Evolutionary conservation across 2,329 filamentous ascomycete species (phyloP).

Genomic region (Podosphaera xanthii): DNA sequence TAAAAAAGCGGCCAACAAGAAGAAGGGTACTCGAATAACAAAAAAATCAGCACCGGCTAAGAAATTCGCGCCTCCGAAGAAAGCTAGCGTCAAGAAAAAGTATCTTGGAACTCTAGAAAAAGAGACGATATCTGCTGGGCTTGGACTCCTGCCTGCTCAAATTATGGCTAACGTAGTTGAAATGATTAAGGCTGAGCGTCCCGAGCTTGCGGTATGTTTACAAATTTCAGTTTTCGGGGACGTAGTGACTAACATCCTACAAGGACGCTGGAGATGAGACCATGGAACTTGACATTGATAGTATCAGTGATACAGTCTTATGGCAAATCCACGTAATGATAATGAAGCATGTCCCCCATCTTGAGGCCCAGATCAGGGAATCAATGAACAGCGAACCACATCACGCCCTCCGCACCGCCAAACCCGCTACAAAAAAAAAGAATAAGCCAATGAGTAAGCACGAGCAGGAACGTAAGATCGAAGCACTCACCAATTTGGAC

Average conservation of each 20-base stretch:
- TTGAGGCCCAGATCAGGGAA: conserved; percentile 14
- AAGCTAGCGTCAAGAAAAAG: conserved; percentile 15
- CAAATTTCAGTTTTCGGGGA: neutral
- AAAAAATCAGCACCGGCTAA: conserved; percentile 17
- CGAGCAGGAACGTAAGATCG: conserved; percentile 46
- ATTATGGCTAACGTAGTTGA: conserved; percentile 62
- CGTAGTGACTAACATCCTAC: conserved; percentile 7
- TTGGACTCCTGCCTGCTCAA: conserved; percentile 56
- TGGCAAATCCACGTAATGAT: conserved; percentile 31
- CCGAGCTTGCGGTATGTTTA: conserved; percentile 38
- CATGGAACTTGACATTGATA: conserved; percentile 35
- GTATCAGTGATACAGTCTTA: conserved; percentile 29
- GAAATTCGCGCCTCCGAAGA: conserved; percentile 21
- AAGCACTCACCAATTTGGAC: conserved; percentile 36
- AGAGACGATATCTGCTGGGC: conserved; percentile 70
- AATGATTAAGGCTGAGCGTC: conserved; percentile 69
- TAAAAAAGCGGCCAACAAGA: conserved; percentile 24
- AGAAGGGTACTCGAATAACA: conserved; percentile 22
- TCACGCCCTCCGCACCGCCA: conserved; percentile 14
- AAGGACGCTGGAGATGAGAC: conserved; percentile 28
- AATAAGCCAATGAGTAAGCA: conserved; percentile 57
- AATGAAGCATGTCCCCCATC: conserved; percentile 25
- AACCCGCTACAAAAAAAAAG: conserved; percentile 24
- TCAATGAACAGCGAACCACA: conserved; percentile 11
- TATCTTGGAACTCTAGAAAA: conserved; percentile 62